Base-by-base conservation (phyloP, 2,329 filamentous ascomycete genomes). In the Fonsecaea pugnacius region DNA sequence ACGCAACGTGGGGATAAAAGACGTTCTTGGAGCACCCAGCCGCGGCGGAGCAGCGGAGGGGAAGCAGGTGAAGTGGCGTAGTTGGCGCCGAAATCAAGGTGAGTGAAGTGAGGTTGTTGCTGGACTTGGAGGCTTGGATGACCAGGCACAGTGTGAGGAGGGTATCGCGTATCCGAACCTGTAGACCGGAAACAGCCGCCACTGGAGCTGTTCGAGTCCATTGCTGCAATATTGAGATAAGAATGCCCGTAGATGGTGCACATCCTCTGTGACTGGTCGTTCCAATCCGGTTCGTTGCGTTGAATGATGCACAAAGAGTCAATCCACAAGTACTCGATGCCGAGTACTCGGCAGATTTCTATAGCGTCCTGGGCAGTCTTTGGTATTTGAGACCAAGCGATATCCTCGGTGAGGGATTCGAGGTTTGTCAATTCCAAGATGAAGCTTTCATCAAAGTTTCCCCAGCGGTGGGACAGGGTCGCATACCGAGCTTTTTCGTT, bases 281-380 rank as follows among this genome's bases (percentile, higher is more conserved):
- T 21, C 55, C 55, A 58, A 40, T 58, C 55, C 12, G 36, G 38
- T 16, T 33, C 12, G 38, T 58, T 18, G 36, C 24, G 21, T 24
- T 58, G 55, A 27, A 58, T 58, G 35, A 56, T 56, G 36, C 21
- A 27, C 33, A 56, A 30, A 8, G 53, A 18, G 53, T 56, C 53
- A 35, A 58, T 58, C 55, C 55, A 58, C 14, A 58, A 38, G 55
- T 58, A 58, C 16, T 48, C 36, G 27, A 58, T 58, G 55, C 38
- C 55, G 14, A 58, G 24, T 16, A 21, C 33, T 4, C 55, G 55
- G 33, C 55, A 58, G 36, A 58, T 48, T 30, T 58, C 21, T 16
- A 58, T 48, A 12, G 55, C 55, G 18, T 58, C 55, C 27, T 48
- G 36, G 35, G 40, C 36, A 16, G 55, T 58, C 9, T 48, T 43